A percentile compares a stretch with the other conserved stretches of the same genome.
Evolutionary conservation across 1,139 yeast genomes (phyloP).

Genomic region (Nadsonia commutata): DNA sequence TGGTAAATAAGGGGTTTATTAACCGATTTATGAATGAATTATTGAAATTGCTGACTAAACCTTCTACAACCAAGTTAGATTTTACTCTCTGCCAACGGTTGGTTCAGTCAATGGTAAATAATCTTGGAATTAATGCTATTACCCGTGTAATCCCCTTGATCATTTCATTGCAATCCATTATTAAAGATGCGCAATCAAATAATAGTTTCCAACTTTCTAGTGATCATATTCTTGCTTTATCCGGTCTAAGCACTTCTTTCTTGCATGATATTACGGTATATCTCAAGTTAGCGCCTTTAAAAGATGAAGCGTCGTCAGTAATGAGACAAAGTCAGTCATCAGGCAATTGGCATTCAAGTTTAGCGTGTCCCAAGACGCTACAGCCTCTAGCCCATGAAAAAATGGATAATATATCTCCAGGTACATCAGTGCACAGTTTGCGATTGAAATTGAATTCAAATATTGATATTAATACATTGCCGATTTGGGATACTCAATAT

Average conservation of each 20-base stretch:
- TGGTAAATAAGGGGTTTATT: neutral
- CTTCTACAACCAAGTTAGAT: neutral
- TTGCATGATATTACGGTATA: neutral
- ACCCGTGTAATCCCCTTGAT: neutral
- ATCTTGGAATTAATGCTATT: neutral
- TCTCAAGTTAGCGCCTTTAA: no score
- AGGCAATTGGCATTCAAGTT: no score
- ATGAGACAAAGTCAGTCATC: no score
- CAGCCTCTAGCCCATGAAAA: no score
- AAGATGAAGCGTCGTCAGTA: no score
- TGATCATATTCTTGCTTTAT: neutral
- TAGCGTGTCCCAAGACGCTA: no score
- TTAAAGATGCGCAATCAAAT: neutral
- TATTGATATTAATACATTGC: no score
- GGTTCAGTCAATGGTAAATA: neutral
- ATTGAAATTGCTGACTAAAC: neutral
- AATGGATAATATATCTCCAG: no score
- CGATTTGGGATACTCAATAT: neutral
- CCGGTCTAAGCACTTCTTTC: neutral
- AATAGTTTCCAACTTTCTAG: neutral
- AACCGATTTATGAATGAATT: neutral
- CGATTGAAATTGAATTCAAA: no score
- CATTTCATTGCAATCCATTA: neutral
- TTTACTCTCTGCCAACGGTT: neutral
- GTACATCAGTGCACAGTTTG: no score